phyloP scores from a whole-genome alignment of 2,329 filamentous ascomycete genomes.

The Beauveria rudraprayagi region DNA sequence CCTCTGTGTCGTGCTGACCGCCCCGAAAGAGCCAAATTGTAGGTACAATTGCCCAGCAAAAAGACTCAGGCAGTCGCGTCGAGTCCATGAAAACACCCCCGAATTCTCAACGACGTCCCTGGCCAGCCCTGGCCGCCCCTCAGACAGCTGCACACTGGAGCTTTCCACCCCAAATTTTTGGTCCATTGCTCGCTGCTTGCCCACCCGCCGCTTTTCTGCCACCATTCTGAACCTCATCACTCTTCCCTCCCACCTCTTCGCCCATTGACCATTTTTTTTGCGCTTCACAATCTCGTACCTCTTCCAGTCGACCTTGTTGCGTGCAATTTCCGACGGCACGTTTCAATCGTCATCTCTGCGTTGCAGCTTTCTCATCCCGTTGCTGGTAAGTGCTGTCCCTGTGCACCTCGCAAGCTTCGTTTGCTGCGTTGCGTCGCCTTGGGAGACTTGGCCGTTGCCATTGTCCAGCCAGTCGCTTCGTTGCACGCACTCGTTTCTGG shows the following conservation, averaged over 20 bases:
- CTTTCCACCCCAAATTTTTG: constrained; percentile 7
- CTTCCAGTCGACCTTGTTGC: background rate
- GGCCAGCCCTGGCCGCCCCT: constrained; percentile 1
- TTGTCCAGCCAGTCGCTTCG: background rate
- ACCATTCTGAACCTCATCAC: constrained; percentile 5
- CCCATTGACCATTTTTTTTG: constrained; percentile 5
- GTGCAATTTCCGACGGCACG: background rate
- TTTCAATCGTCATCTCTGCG: background rate
- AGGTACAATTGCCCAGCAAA: no score
- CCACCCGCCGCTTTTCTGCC: constrained; percentile 9
- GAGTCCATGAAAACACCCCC: background rate
- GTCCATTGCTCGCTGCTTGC: background rate
- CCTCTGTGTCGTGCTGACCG: background rate
- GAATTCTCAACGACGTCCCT: background rate
- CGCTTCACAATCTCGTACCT: background rate
- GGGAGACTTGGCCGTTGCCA: background rate
- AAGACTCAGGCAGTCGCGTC: background rate
- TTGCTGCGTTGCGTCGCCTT: background rate
- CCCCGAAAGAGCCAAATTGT: background rate
- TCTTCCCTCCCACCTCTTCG: constrained; percentile 9
- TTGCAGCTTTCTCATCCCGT: background rate
- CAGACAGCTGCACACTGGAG: constrained; percentile 5
- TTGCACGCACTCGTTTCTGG: background rate
- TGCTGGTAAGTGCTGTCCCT: background rate
- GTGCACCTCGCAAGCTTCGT: background rate